Evolutionary conservation across 495 filamentous ascomycete genomes (phyloP).

Genomic region (Astrothelium subdiscretum): DNA sequence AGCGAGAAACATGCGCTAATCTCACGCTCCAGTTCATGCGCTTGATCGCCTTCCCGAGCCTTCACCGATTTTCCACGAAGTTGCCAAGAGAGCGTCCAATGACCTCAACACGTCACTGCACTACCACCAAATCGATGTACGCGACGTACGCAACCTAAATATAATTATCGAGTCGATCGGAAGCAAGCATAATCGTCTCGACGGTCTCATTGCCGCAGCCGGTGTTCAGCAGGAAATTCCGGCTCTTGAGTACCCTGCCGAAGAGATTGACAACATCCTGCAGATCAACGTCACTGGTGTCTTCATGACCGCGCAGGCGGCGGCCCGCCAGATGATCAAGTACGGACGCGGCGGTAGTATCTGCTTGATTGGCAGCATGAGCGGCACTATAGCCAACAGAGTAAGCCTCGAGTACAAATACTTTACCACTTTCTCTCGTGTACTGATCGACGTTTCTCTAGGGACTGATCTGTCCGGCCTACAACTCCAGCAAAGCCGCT

Average conservation of each 20-base stretch:
- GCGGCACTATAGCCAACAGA: conserved; percentile 64
- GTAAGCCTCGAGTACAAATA: conserved; percentile 21
- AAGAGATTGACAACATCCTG: conserved; percentile 50
- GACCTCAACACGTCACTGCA: conserved; percentile 58
- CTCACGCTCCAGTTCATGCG: conserved; percentile 40
- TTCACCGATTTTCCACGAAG: conserved; percentile 46
- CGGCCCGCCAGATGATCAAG: conserved; percentile 62
- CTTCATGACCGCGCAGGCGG: conserved; percentile 68
- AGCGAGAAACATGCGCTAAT: conserved; percentile 4
- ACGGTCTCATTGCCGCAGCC: conserved; percentile 73
- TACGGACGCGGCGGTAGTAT: conserved; percentile 50
- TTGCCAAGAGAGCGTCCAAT: conserved; percentile 50
- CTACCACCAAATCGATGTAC: conserved; percentile 78
- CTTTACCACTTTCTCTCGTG: not conserved
- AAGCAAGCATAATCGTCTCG: conserved; percentile 56
- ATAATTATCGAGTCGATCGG: conserved; percentile 56
- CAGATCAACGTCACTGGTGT: conserved; percentile 56
- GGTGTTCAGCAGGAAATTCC: conserved; percentile 65
- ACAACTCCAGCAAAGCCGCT: conserved; percentile 84
- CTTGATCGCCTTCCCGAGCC: conserved; percentile 43
- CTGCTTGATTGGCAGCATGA: conserved; percentile 68
- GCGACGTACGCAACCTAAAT: conserved; percentile 59
- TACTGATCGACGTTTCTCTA: conserved; percentile 19
- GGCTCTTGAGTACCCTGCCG: conserved; percentile 55
- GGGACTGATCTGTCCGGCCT: conserved; percentile 65